These are phyloP conservation scores for Neonectria faginata DNA, from an alignment of 2,329 filamentous ascomycete genomes.

Conservation along the genomic window DNA sequence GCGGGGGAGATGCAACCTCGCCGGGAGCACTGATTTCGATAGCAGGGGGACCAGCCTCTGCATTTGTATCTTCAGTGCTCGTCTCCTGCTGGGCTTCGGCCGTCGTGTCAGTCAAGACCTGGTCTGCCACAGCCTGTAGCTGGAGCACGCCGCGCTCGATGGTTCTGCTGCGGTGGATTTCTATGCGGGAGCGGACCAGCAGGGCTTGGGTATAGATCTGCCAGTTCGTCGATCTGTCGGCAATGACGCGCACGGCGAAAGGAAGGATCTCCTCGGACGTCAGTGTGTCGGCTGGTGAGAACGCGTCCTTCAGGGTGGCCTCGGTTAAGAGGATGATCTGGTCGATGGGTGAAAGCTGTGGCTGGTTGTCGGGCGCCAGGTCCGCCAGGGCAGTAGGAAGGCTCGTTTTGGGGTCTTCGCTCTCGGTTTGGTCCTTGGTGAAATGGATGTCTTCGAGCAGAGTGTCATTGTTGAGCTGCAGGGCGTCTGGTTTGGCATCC, in stretches of 20 bases:
- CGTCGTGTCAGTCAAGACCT: slow-evolving; percentile 87
- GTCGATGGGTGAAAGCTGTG: slow-evolving; percentile 83
- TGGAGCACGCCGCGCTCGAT: slow-evolving; percentile 91
- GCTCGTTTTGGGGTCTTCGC: slow-evolving; percentile 50
- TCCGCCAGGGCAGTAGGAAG: slow-evolving; percentile 72
- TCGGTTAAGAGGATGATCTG: slow-evolving; percentile 92
- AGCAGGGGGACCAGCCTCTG: slow-evolving; percentile 54
- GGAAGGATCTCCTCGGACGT: slow-evolving; percentile 95
- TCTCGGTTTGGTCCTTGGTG: slow-evolving; percentile 62
- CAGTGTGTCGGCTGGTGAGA: slow-evolving; percentile 82
- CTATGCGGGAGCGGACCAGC: slow-evolving; percentile 88
- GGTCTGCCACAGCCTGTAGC: slow-evolving; percentile 93
- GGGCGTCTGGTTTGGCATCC: slow-evolving; percentile 68
- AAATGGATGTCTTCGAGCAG: slow-evolving; percentile 90
- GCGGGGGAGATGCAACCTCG: slow-evolving; percentile 39
- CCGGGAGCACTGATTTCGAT: slow-evolving; percentile 60
- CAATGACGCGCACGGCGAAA: slow-evolving; percentile 87
- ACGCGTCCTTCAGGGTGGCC: slow-evolving; percentile 87
- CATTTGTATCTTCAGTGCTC: slow-evolving; percentile 37
- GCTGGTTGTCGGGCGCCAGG: slow-evolving; percentile 83
- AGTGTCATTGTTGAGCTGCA: slow-evolving; percentile 92
- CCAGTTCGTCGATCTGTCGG: slow-evolving; percentile 94
- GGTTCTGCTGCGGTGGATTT: slow-evolving; percentile 87
- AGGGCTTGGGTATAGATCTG: slow-evolving; percentile 96
- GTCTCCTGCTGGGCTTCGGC: slow-evolving; percentile 49